Conservation (phyloP, 2,329 filamentous ascomycete species). For the Claviceps sp. region DNA sequence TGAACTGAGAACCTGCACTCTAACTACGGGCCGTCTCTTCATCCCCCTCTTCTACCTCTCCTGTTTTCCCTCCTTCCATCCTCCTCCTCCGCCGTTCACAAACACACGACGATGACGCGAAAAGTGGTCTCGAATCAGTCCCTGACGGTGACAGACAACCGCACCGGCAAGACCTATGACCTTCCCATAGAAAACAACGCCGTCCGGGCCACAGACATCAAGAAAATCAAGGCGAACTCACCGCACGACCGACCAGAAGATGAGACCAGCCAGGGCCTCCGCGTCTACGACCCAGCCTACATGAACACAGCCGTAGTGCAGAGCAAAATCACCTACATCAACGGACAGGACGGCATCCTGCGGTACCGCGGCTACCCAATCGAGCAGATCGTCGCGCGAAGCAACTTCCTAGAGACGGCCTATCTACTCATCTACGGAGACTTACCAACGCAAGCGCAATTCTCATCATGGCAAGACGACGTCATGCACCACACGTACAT, state of each 20-base stretch:
- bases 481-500: conserved; percentile 38
- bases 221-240: conserved; percentile 30
- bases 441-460: conserved; percentile 29
- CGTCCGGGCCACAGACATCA: conserved; percentile 36
- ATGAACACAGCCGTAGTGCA: conserved; percentile 38
- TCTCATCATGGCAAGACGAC: conserved; percentile 29
- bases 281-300: conserved; percentile 37
- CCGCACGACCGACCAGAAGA: conserved; percentile 26
- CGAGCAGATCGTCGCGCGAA: conserved; percentile 34
- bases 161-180: conserved; percentile 33
- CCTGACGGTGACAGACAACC: conserved; percentile 34
- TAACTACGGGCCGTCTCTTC: no score
- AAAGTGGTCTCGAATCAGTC: conserved; percentile 14
- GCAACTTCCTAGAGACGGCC: conserved; percentile 35
- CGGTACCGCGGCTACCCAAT: conserved; percentile 40
- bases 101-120: neutral
- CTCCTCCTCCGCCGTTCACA: no score
- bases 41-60: no score
- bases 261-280: conserved; percentile 34
- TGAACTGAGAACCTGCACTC: no score
- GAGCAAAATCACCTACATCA: conserved; percentile 38
- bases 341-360: conserved; percentile 35
- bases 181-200: conserved; percentile 36
- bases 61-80: no score
- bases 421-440: conserved; percentile 39